Evolutionary conservation across 305 asterid genomes (phyloP), one percentile per base, ranked within the genome.

Genomic region (Solanum aculeatissimum): DNA sequence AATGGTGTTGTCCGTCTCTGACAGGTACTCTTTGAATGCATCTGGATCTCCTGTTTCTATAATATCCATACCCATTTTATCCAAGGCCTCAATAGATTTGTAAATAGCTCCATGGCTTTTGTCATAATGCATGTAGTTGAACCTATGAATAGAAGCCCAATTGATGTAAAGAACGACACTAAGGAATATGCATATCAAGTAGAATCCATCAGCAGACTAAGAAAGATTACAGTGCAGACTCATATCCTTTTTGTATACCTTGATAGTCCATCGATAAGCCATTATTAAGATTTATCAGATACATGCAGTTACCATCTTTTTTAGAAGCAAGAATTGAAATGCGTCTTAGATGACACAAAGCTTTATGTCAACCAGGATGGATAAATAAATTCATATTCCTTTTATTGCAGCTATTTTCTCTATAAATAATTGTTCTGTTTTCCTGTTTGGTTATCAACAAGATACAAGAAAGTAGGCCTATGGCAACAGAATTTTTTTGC

Each of bases 21-120:
- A 79, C 79, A 97, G 93, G 86, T 97, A 97, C 87, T 91, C 89
- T 91, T 97, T 94, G 85, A 97, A 97, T 77, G 94, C 92, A 85
- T 93, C 95, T 63, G 99, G 95, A 65, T 95, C 98, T 85, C 99
- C 99, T 2, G 94, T 91, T 90, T 97, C 98, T 69, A 97, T 93
- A 79, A 94, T 90, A 80, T 97, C 97, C 99, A 97, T 97, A 83
- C 98, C 99, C 92, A 65, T 89, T 88, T 89, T 93, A 89, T 97
- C 99, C 93, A 97, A 74, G 51, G 92, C 97, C 88, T 97, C 99
- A 63, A 97, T 97, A 65, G 98, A 95, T 88, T 95, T 93, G 93
- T 94, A 81, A 87, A 97, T 93, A 78, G 92, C 91, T 71, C 98
- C 99, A 74, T 94, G 98, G 87, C 89, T 95, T 89, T 91, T 92